A percentile compares a stretch with the other conserved stretches of the same genome.
Conservation (phyloP, 2,329 filamentous ascomycete genomes). For the Neonectria faginata region DNA sequence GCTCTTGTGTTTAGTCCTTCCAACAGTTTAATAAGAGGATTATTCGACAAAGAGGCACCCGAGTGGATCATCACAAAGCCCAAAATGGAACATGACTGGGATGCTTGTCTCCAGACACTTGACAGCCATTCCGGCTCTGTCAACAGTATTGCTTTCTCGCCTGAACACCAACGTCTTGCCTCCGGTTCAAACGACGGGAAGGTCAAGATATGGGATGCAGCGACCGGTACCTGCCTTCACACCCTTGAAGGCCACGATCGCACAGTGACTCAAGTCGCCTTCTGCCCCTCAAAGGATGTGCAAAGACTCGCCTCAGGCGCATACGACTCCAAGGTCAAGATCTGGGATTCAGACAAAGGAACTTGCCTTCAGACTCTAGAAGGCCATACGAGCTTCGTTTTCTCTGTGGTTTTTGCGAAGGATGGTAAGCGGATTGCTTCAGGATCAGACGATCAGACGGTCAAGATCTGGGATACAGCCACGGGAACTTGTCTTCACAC, state of each 20-base stretch:
- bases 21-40: background rate
- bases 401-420: background rate
- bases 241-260: background rate
- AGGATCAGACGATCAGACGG: background rate
- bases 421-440: conserved; percentile 7
- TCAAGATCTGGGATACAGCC: conserved; percentile 11
- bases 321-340: background rate
- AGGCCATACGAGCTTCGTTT: background rate
- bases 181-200: background rate
- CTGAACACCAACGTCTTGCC: background rate
- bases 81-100: background rate
- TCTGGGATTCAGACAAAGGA: background rate
- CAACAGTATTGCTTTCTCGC: background rate
- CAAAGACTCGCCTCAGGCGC: background rate
- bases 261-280: background rate
- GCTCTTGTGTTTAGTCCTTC: conserved; percentile 25
- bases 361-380: background rate
- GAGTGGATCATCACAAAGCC: conserved; percentile 3
- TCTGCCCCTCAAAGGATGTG: background rate
- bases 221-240: background rate
- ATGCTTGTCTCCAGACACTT: background rate
- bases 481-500: background rate
- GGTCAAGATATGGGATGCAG: conserved; percentile 4
- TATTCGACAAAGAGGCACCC: conserved; percentile 7
- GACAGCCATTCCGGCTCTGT: background rate